Percentiles rank a stretch among this genome's conserved stretches.
These are phyloP conservation scores for Breviolum minutum DNA, from an alignment of 73 alveolate species.

Conservation along the genomic window DNA sequence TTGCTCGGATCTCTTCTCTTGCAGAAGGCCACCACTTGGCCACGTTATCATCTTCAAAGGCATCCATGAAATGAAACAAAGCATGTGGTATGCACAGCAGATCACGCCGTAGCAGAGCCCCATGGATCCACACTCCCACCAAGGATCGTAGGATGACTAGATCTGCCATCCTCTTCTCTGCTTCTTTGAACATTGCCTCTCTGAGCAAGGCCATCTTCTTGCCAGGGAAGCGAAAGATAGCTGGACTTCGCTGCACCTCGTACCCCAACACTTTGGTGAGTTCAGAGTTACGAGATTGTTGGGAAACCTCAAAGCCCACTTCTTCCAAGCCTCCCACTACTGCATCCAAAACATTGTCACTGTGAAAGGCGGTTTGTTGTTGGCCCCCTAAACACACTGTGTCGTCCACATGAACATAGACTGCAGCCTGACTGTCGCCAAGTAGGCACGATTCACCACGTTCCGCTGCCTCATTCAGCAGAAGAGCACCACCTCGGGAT, in stretches of 20 bases:
- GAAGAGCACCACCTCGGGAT: background rate
- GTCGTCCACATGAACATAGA: slow-evolving; percentile 68
- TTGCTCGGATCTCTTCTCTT: background rate
- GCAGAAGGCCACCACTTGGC: background rate
- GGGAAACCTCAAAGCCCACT: background rate
- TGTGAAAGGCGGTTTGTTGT: background rate
- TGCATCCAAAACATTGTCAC: background rate
- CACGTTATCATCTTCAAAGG: background rate
- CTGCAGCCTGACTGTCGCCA: background rate
- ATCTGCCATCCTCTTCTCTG: background rate
- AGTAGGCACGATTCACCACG: background rate
- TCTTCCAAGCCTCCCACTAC: background rate
- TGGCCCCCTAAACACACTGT: background rate
- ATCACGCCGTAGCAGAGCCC: slow-evolving; percentile 11
- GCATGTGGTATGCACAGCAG: background rate
- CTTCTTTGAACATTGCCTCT: background rate
- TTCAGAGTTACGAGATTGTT: background rate
- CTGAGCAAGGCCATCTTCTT: background rate
- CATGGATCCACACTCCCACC: slow-evolving; percentile 44
- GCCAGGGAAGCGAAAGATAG: background rate
- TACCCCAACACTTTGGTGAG: slow-evolving; percentile 20
- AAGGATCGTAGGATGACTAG: background rate
- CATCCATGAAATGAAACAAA: slow-evolving; percentile 5
- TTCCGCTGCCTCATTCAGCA: background rate
- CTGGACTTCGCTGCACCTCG: background rate